A percentile compares a stretch with the other conserved stretches of the same genome.
Evolutionary conservation across 2,329 filamentous ascomycete genomes (phyloP).

Genomic region (Talaromyces marneffei): DNA sequence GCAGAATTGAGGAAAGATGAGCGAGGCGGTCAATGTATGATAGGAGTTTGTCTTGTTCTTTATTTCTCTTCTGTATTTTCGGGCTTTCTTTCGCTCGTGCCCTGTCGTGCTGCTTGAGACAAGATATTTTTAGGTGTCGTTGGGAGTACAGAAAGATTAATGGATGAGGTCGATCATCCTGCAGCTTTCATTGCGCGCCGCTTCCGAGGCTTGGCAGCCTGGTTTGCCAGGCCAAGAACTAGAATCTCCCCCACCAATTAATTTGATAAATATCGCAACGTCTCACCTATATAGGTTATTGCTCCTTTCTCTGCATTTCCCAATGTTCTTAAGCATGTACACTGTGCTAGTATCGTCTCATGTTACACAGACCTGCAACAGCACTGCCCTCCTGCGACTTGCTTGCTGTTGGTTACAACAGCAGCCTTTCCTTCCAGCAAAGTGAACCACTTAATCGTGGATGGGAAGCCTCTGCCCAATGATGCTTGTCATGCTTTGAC

Average conservation of each 20-base stretch:
- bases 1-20: background rate
- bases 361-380: slow-evolving; percentile 1
- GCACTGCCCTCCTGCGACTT: background rate
- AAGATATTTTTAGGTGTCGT: slow-evolving; percentile 3
- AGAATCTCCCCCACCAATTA: background rate
- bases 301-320: background rate
- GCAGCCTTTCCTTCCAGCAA: background rate
- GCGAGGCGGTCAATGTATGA: background rate
- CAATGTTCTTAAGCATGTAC: background rate
- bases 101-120: background rate
- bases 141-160: background rate
- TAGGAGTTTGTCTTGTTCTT: background rate
- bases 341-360: background rate
- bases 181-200: background rate
- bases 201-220: slow-evolving; percentile 11
- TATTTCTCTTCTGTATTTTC: background rate
- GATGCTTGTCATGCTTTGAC: background rate
- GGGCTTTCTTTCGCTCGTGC: background rate
- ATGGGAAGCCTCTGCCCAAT: background rate
- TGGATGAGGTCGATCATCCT: background rate
- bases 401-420: no score
- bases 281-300: background rate
- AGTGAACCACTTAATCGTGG: background rate
- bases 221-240: slow-evolving; percentile 2
- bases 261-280: background rate